Percentiles rank a stretch among this genome's conserved stretches.
Conservation (phyloP, 2,329 filamentous ascomycete species). For the Aspergillus fijiensis region DNA sequence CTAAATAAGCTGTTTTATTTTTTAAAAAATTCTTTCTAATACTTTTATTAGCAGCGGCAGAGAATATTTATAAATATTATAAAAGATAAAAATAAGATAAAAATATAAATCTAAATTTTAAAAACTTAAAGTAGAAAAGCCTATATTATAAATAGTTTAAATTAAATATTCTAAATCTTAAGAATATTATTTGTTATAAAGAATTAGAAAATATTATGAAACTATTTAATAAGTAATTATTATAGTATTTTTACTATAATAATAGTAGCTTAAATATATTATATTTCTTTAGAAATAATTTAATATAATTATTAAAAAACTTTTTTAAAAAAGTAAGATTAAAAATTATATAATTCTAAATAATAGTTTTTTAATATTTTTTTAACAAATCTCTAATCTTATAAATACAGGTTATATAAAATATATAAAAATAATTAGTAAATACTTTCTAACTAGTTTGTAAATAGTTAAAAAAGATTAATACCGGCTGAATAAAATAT, state of each 20-base stretch:
- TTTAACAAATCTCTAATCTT: background rate
- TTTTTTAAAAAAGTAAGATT: constrained; percentile 11
- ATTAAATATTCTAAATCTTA: background rate
- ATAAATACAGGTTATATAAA: constrained; percentile 12
- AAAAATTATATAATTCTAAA: constrained; percentile 1
- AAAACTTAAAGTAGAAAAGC: background rate
- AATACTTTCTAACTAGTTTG: background rate
- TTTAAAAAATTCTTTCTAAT: background rate
- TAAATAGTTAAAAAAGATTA: background rate
- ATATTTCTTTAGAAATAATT: constrained; percentile 7
- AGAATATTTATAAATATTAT: background rate
- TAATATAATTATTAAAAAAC: constrained; percentile 9
- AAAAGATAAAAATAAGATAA: background rate
- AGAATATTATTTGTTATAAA: background rate
- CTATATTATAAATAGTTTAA: background rate
- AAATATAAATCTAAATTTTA: background rate
- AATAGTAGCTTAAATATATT: constrained; percentile 9
- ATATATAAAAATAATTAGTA: background rate
- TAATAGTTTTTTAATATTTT: constrained; percentile 6
- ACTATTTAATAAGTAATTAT: constrained; percentile 3
- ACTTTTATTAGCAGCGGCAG: background rate
- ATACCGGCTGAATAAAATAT: background rate
- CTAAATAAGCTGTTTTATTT: background rate
- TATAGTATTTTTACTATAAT: constrained; percentile 2
- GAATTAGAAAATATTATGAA: background rate